Evolutionary conservation across 1,139 yeast genomes (phyloP).

Genomic region (Yamadazyma conglobata): DNA sequence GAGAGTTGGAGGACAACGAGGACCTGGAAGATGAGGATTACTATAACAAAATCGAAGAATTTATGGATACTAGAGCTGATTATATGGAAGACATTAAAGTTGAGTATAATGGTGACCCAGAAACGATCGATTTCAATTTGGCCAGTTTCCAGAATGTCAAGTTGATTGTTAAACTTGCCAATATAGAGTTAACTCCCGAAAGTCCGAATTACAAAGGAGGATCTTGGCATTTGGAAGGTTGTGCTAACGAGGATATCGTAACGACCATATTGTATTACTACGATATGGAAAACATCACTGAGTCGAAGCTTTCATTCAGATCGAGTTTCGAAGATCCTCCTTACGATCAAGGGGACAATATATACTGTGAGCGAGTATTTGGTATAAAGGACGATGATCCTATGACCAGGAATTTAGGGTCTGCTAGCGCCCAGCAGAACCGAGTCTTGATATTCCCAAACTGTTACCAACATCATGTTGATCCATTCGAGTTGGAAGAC

Average conservation of each 20-base stretch:
- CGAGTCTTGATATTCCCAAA: conserved; percentile 39
- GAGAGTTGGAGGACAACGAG: not conserved
- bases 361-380: conserved; percentile 22
- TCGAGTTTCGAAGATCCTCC: conserved; percentile 29
- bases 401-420: conserved; percentile 23
- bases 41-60: conserved; percentile 1
- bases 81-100: conserved; percentile 9
- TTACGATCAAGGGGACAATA: conserved; percentile 34
- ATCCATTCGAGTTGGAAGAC: conserved; percentile 35
- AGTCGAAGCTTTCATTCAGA: conserved; percentile 32
- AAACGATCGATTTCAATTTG: conserved; percentile 18
- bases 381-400: conserved; percentile 30
- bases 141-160: conserved; percentile 21
- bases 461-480: conserved; percentile 38
- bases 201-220: conserved; percentile 40
- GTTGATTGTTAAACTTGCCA: conserved; percentile 40
- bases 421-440: conserved; percentile 23
- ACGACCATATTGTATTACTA: conserved; percentile 43
- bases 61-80: conserved; percentile 11
- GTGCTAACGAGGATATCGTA: conserved; percentile 39
- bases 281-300: conserved; percentile 38
- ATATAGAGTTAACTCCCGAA: conserved; percentile 42
- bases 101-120: conserved; percentile 18
- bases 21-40: not conserved
- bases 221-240: conserved; percentile 46